Base-by-base conservation (phyloP, 768 basidiomycete species). In the Mycena metata region DNA sequence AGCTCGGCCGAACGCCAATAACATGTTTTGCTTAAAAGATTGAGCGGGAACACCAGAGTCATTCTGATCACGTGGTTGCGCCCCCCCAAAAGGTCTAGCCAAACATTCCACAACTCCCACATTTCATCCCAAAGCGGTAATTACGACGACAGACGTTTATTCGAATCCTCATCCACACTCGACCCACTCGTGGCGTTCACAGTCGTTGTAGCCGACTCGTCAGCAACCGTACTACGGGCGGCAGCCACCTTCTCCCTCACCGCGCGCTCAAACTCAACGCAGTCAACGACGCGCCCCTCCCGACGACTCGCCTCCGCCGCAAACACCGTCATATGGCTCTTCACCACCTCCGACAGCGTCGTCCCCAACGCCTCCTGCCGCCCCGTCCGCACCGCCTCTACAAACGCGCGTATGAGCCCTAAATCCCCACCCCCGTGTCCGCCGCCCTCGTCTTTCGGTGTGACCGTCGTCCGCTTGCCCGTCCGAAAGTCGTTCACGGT, bases 381-480 rank as follows among this genome's bases (percentile, higher is more conserved):
- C 5, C 85, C 85, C 12, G 81, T 84, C 62, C 85, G 83, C 51
- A 96, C 93, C 0, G 94, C 95, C 69, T 91, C 81, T 41, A 95
- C 84, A 75, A 96, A 96, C 11, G 91, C 79, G 36, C 84, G 76
- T n/a, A 92, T 90, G 33, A 96, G 84, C 1, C 94, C 93, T 9
- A 85, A 55, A 75, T 96, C 95, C 3, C 95, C 95, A 26, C 95
- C 95, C 19, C 94, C 95, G 73, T 96, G 95, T 1, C 90, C 89
- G 16, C 92, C 90, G 1, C 90, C 90, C 54, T 91, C 88, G 45
- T 79, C 78, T 41, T 71, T 76, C 1, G 93, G 94, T 16, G 72
- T 73, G 75, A 86, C 82, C 3, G 68, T 77, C 50, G 80, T 88
- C 55, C 79, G 82, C 46, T 74, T 78, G 24, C 83, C 79, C 47